Conservation (phyloP, 176 grass and related monocot genomes). For the Musa acuminata region DNA sequence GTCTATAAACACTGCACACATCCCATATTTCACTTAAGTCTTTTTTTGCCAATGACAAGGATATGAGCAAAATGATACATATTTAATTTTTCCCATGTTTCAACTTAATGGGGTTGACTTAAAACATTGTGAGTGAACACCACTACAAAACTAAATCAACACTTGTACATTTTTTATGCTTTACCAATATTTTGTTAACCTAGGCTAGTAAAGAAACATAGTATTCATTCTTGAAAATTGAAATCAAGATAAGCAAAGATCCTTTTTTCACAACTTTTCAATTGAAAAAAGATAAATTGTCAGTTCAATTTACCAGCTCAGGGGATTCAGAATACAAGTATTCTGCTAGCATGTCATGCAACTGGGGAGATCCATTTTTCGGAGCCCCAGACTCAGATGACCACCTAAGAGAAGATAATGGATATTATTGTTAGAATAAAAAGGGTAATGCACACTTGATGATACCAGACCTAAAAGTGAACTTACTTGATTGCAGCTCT, state of each 20-base stretch:
- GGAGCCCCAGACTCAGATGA: constrained; percentile 72
- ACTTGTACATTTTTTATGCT: too few species aligned
- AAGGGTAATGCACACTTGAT: neutral
- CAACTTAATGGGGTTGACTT: neutral
- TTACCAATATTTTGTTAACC: neutral
- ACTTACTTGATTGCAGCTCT: constrained; percentile 81
- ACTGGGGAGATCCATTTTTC: constrained; percentile 66
- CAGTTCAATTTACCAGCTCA: constrained; percentile 67
- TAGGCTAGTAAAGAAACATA: neutral
- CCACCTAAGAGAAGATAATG: constrained; percentile 51
- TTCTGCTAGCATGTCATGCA: constrained; percentile 92
- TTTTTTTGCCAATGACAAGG: too few species aligned
- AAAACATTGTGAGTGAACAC: neutral
- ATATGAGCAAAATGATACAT: neutral
- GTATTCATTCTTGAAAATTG: neutral
- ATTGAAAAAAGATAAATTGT: constrained; percentile 6
- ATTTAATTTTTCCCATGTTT: neutral
- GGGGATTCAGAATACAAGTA: constrained; percentile 88
- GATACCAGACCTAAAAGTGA: neutral
- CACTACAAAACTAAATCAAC: neutral
- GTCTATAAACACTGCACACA: too few species aligned
- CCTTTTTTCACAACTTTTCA: neutral
- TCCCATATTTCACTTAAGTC: too few species aligned
- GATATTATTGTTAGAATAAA: constrained; percentile 15
- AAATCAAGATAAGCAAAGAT: neutral